Conservation (phyloP, 805 yeast genomes). For the Komagataella kurtzmanii region DNA sequence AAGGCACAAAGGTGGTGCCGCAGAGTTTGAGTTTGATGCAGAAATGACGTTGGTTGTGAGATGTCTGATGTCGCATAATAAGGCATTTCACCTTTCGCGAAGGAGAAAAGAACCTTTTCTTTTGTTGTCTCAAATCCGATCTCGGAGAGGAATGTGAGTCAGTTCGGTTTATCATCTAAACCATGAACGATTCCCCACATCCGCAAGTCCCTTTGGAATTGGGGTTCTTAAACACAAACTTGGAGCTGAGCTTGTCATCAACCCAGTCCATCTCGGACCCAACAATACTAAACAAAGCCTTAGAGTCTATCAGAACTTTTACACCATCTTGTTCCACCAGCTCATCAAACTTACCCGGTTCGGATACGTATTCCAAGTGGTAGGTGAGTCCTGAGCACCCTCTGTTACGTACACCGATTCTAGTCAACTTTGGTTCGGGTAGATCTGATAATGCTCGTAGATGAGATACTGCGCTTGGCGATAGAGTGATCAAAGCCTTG, state of each 20-base stretch:
- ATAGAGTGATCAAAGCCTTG: conserved; percentile 76
- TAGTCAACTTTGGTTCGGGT: conserved; percentile 80
- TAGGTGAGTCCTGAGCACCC: conserved; percentile 96
- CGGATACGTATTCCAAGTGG: conserved; percentile 77
- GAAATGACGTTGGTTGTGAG: not conserved
- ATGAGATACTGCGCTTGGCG: conserved; percentile 67
- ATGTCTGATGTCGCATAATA: not conserved
- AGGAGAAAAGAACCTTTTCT: not conserved
- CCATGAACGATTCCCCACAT: conserved; percentile 98
- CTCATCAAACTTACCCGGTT: conserved; percentile 94
- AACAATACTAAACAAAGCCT: conserved; percentile 88
- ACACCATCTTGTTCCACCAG: conserved; percentile 88
- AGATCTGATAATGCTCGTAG: conserved; percentile 51
- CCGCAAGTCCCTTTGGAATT: conserved; percentile 98
- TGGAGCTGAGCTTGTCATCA: conserved; percentile 79
- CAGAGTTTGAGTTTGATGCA: not conserved
- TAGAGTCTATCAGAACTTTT: conserved; percentile 84
- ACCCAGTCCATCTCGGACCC: conserved; percentile 99
- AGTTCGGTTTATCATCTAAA: conserved; percentile 24
- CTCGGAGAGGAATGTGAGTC: not conserved
- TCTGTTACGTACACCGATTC: conserved; percentile 90
- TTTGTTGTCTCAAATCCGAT: not conserved
- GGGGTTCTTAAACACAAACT: conserved; percentile 90
- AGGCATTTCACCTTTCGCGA: not conserved
- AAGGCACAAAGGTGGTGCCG: not conserved